A percentile compares a stretch with the other conserved stretches of the same genome.
phyloP scores from a whole-genome alignment of 192 early-diverging fungal genomes.

The Backusella morwellensis region DNA sequence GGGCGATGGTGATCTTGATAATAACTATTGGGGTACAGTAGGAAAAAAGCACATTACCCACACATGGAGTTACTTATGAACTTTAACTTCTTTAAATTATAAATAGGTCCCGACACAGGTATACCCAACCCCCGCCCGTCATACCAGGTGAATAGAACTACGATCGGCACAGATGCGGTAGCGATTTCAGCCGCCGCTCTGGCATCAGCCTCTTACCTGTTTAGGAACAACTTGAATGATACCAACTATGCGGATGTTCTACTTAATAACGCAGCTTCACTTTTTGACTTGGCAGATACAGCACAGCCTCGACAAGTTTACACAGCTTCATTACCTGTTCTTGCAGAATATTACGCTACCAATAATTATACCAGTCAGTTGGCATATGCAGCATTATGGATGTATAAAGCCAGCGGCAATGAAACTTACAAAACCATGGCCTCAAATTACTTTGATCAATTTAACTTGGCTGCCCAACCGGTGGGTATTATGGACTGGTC shows the following conservation, averaged over 20 bases:
- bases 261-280: slow-evolving; percentile 37
- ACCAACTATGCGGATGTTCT: slow-evolving; percentile 42
- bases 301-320: slow-evolving; percentile 46
- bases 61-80: background rate
- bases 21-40: slow-evolving; percentile 55
- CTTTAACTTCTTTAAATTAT: background rate
- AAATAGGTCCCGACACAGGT: slow-evolving; percentile 26
- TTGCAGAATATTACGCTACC: slow-evolving; percentile 40
- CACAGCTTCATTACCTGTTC: slow-evolving; percentile 36
- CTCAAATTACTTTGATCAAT: slow-evolving; percentile 41
- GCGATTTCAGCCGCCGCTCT: slow-evolving; percentile 55
- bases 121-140: slow-evolving; percentile 56
- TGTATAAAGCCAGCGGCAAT: slow-evolving; percentile 49
- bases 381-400: slow-evolving; percentile 56
- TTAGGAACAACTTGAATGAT: slow-evolving; percentile 49
- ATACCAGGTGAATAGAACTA: slow-evolving; percentile 41
- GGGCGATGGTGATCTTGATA: slow-evolving; percentile 43
- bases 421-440: slow-evolving; percentile 44
- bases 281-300: slow-evolving; percentile 49
- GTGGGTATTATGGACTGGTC: slow-evolving; percentile 49
- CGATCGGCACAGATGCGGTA: slow-evolving; percentile 53
- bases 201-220: slow-evolving; percentile 52
- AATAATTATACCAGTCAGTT: slow-evolving; percentile 45
- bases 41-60: slow-evolving; percentile 12
- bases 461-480: slow-evolving; percentile 22